A percentile compares a stretch with the other conserved stretches of the same genome.
These are phyloP conservation scores for Claviceps sorghi DNA, from an alignment of 2,329 filamentous ascomycete species.

Conservation along the genomic window DNA sequence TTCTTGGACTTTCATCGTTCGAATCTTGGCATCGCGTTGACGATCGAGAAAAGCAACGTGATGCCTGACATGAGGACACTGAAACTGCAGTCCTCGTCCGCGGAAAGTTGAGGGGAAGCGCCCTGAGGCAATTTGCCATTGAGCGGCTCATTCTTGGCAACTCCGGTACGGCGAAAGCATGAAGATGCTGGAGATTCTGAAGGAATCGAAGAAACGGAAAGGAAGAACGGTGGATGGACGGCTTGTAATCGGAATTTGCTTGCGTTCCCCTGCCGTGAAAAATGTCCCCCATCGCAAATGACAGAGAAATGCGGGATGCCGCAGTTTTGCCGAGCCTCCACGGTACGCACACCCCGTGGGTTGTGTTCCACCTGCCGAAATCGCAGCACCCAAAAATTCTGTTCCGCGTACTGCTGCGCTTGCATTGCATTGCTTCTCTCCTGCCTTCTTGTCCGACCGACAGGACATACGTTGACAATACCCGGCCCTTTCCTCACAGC, in stretches of 20 bases:
- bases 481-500: conserved; percentile 13
- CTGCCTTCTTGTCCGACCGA: conserved; percentile 13
- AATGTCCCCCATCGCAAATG: background rate
- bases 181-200: background rate
- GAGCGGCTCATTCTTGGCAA: conserved; percentile 29
- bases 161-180: background rate
- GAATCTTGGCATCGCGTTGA: conserved; percentile 15
- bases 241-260: background rate
- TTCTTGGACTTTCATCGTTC: conserved; percentile 11
- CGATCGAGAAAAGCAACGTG: conserved; percentile 27
- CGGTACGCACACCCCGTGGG: background rate
- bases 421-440: conserved; percentile 1
- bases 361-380: conserved; percentile 19
- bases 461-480: conserved; percentile 16
- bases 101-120: conserved; percentile 21
- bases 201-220: background rate
- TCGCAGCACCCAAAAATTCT: conserved; percentile 25
- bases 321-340: conserved; percentile 22
- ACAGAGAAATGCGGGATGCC: conserved; percentile 13
- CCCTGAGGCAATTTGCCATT: conserved; percentile 28
- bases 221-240: background rate
- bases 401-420: conserved; percentile 16
- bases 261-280: background rate
- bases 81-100: conserved; percentile 10
- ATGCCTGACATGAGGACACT: conserved; percentile 10